Conservation (phyloP, 148 eudicot species). For the Cornus florida region DNA sequence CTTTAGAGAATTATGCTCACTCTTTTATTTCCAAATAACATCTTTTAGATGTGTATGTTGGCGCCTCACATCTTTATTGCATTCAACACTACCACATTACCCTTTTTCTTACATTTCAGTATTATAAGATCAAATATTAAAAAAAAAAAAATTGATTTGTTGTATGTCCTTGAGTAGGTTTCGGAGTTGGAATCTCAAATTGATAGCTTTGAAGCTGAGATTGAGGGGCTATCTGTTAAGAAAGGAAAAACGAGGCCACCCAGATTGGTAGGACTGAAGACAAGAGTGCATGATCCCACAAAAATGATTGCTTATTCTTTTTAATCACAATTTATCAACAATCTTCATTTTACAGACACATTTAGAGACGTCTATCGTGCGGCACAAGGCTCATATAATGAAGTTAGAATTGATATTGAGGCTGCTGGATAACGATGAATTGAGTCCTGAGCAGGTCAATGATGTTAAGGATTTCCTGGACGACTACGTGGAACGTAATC, state of each 20-base stretch:
- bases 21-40: not conserved
- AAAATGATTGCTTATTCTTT: not conserved
- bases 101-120: not conserved
- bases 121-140: not conserved
- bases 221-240: constrained; percentile 91
- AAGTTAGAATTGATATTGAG: constrained; percentile 91
- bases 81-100: not conserved
- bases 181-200: constrained; percentile 92
- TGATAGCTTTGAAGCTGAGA: constrained; percentile 97
- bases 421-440: constrained; percentile 85
- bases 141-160: not conserved
- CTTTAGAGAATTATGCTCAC: not conserved
- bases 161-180: constrained; percentile 52
- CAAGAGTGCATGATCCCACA: constrained; percentile 4
- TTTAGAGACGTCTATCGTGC: constrained; percentile 87
- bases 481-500: constrained; percentile 97
- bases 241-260: constrained; percentile 99
- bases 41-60: not conserved
- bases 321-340: constrained; percentile 2
- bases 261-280: constrained; percentile 72
- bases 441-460: constrained; percentile 96
- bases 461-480: constrained; percentile 95
- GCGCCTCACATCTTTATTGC: not conserved
- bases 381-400: constrained; percentile 97
- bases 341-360: constrained; percentile 58